These are phyloP conservation scores for Medicago truncatula DNA, from an alignment of 306 rosid genomes.

Conservation along the genomic window MtrunA17r5.0-ANR NC_053044.1:37667001-37667500, in stretches of 20 bases:
- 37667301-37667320: conserved; percentile 16
- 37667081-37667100: conserved; percentile 8
- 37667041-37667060: background rate
- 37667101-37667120: background rate
- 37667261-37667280: conserved; percentile 15
- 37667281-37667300: background rate
- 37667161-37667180: background rate
- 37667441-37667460: background rate
- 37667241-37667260: background rate
- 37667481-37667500: conserved; percentile 10
- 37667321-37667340: conserved; percentile 4
- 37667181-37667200: background rate
- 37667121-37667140: conserved; percentile 21
- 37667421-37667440: background rate
- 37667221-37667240: conserved; percentile 5
- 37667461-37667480: conserved; percentile 5
- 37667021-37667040: conserved; percentile 17
- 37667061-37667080: conserved; percentile 14
- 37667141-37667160: background rate
- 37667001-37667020: conserved; percentile 25
- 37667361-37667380: conserved; percentile 14
- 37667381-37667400: background rate
- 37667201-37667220: background rate
- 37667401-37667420: conserved; percentile 11
- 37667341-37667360: background rate